Percentiles rank a stretch among this genome's conserved stretches.
Evolutionary conservation across 768 basidiomycete species (phyloP).

Genomic region (Lentinula edodes): DNA sequence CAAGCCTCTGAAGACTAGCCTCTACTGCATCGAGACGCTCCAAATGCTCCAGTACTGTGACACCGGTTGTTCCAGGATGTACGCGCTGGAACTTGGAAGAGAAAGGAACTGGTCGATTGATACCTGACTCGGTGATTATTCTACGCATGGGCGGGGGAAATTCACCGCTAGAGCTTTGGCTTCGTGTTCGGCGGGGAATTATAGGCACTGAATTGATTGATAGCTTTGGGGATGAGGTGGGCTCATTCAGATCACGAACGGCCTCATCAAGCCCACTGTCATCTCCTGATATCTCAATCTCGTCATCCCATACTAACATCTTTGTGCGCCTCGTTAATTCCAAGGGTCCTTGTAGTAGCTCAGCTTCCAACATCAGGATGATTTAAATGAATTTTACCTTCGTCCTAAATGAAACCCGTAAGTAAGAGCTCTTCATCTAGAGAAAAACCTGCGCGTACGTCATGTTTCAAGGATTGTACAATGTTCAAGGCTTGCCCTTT

Average conservation of each 20-base stretch:
- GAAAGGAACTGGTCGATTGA: constrained; percentile 74
- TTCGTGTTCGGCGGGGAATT: constrained; percentile 44
- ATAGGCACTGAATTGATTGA: constrained; percentile 58
- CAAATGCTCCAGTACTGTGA: constrained; percentile 78
- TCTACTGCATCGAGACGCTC: constrained; percentile 83
- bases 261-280: constrained; percentile 27
- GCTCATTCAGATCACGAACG: constrained; percentile 20
- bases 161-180: constrained; percentile 60
- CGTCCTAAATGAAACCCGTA: constrained; percentile 43
- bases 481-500: constrained; percentile 94
- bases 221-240: constrained; percentile 50
- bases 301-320: constrained; percentile 83
- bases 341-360: constrained; percentile 65
- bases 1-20: constrained; percentile 71
- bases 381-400: constrained; percentile 41
- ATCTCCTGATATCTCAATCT: constrained; percentile 68
- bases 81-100: constrained; percentile 79
- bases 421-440: constrained; percentile 1
- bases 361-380: background rate
- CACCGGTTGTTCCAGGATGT: constrained; percentile 83
- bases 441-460: constrained; percentile 36
- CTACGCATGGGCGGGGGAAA: constrained; percentile 72
- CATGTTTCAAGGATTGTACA: constrained; percentile 74
- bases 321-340: constrained; percentile 82
- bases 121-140: constrained; percentile 58